Base-by-base conservation (phyloP, 164 flowering plant genomes). In the Brasenia schreberi region DNA sequence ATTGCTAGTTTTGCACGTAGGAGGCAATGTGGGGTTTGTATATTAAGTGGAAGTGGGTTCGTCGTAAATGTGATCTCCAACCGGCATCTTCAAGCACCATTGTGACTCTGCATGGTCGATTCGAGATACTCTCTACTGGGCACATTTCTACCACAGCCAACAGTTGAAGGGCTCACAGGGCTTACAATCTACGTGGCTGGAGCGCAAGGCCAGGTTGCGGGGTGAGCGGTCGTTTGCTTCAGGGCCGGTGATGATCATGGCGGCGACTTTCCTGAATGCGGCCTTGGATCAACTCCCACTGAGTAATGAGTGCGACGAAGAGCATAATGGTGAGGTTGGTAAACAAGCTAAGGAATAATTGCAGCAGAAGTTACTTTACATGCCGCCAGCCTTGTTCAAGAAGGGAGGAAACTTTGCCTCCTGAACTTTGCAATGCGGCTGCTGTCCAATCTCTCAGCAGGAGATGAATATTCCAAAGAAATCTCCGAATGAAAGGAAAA, bases 241-340 rank as follows among this genome's bases (percentile, higher is more conserved):
- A 0, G 96, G 97, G 3, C 93, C 96, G 19, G 97, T 91, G 39
- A 86, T 89, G 70, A 76, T 91, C 78, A 87, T 91, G 93, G 96
- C 91, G 6, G 90, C 96, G 0, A 82, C 97, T 0, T 91, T 91
- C 82, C 80, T 85, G 85, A 86, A 86, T 63, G 93, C 93, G 0
- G 79, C 93, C 3, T 87, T 88, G 43, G 95, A 90, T 70, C 88
- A 91, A 4, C 80, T 88, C 70, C 95, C 95, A 1, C 27, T 86
- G 49, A 90, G 83, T 6, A 88, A 85, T 0, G 88, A 83, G 52
- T 84, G 77, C 11, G 73, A 68, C 23, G 75, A 76, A 4, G 58
- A 75, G 53, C 81, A 82, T 64, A 78, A 75, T 63, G 87, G 79
- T 60, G 81, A 80, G 59, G 83, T 49, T 9, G 12, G 56, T 9